Evolutionary conservation across 495 filamentous ascomycete species (phyloP).

Genomic region (Endocarpon pusillum): DNA sequence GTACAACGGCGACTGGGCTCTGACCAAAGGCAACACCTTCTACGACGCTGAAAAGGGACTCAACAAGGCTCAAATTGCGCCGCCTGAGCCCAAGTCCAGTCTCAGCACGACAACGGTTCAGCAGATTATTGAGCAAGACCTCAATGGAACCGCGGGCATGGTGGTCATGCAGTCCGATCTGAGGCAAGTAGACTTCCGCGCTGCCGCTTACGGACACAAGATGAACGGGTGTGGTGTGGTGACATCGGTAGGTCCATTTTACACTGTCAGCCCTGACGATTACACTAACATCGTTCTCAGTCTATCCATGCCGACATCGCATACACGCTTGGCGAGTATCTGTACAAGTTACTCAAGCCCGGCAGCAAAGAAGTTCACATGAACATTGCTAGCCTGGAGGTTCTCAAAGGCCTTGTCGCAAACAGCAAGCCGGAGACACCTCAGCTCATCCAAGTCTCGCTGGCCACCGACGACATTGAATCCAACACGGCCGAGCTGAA

Average conservation of each 20-base stretch:
- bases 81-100: background rate
- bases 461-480: constrained; percentile 12
- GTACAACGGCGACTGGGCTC: constrained; percentile 19
- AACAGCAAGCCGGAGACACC: constrained; percentile 11
- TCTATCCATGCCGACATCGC: constrained; percentile 57
- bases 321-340: constrained; percentile 52
- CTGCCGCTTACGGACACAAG: constrained; percentile 16
- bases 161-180: constrained; percentile 18
- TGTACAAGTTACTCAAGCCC: constrained; percentile 13
- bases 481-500: constrained; percentile 9
- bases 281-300: constrained; percentile 5
- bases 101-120: constrained; percentile 9
- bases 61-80: background rate
- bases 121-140: constrained; percentile 13
- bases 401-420: constrained; percentile 12
- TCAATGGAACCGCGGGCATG: constrained; percentile 5
- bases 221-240: constrained; percentile 25
- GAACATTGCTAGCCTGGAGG: constrained; percentile 14
- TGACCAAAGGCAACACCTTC: constrained; percentile 18
- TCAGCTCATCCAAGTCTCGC: constrained; percentile 19
- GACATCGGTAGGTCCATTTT: constrained; percentile 17
- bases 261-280: background rate
- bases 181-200: constrained; percentile 17
- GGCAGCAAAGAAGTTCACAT: constrained; percentile 7
- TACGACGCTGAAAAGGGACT: constrained; percentile 5